Evolutionary conservation across 805 yeast genomes (phyloP), one percentile per base, ranked within the genome.

Genomic region (Lachancea quebecensis): DNA sequence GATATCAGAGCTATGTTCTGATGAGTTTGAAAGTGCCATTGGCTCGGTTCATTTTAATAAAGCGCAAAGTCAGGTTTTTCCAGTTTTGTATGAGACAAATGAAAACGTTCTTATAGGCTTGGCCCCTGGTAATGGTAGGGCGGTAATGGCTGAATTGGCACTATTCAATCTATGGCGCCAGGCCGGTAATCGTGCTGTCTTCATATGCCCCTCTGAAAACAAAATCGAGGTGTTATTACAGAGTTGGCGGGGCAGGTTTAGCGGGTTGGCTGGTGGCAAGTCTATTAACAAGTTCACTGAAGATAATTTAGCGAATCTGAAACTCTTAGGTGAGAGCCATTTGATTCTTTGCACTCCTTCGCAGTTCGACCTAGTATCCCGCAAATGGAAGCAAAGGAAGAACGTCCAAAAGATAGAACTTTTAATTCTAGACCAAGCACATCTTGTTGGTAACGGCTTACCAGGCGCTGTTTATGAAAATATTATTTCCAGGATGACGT

Each of bases 371-470:
- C 52, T 69, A 4, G 55, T 89, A 0, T 77, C 95, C 0, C 75
- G 91, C 49, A 72, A 89, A 39, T 90, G 98, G 98, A 81, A 81
- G 53, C 84, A 81, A 51, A 72, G 95, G 45, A 79, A 77, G 51
- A 79, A 79, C 50, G 69, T 91, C 4, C 87, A 82, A 48, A 59
- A 76, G 0, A 76, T 91, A 28, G 88, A 79, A 38, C 60, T 87
- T 29, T 56, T 88, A 2, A 74, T 93, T 41, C 79, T 78, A 33
- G 96, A 87, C 60, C 88, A 87, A 56, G 65, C 77, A 14, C 96
- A 91, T 53, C 55, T 64, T 29, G 61, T 90, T 15, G 87, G 89
- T 1, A 64, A 65, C 52, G 82, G 83, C 0, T 39, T 51, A 4
- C 59, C 57, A 12, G 95, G 95, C 0, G 64, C 78, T 2, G 59